Evolutionary conservation across 1,284 basidiomycete genomes (phyloP).

Genomic region (Papiliotrema terrestris): DNA sequence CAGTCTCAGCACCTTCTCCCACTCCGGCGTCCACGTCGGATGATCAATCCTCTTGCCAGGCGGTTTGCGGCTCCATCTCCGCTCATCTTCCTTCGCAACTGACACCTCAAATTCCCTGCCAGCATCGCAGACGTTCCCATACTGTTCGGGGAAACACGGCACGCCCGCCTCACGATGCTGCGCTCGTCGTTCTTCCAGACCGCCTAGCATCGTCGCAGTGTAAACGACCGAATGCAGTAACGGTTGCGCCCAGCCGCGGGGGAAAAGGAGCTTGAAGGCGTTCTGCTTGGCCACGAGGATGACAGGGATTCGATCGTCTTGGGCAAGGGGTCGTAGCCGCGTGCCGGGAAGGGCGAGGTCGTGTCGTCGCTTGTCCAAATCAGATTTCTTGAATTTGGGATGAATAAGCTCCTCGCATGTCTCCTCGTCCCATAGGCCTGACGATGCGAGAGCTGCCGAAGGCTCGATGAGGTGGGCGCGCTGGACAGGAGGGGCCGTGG

Average conservation of each 20-base stretch:
- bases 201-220: conserved; percentile 74
- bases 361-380: conserved; percentile 68
- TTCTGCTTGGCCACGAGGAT: conserved; percentile 66
- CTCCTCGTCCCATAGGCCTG: conserved; percentile 67
- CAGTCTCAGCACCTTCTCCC: conserved; percentile 59
- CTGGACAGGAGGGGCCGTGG: conserved; percentile 6
- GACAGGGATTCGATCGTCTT: conserved; percentile 77
- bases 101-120: conserved; percentile 55
- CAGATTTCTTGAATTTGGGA: conserved; percentile 73
- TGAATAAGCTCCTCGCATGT: conserved; percentile 56
- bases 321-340: conserved; percentile 58
- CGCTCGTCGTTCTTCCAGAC: conserved; percentile 69
- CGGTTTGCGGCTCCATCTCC: conserved; percentile 72
- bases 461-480: neutral
- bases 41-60: conserved; percentile 73
- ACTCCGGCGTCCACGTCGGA: conserved; percentile 72
- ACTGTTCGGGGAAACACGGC: conserved; percentile 77
- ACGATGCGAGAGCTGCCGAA: conserved; percentile 58
- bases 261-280: conserved; percentile 80
- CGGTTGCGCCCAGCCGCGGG: conserved; percentile 81
- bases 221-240: conserved; percentile 75
- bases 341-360: conserved; percentile 71
- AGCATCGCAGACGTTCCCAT: conserved; percentile 56
- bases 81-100: conserved; percentile 54
- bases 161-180: conserved; percentile 74